Conservation (phyloP, 768 basidiomycete species). For the Pleurotus citrinopileatus region DNA sequence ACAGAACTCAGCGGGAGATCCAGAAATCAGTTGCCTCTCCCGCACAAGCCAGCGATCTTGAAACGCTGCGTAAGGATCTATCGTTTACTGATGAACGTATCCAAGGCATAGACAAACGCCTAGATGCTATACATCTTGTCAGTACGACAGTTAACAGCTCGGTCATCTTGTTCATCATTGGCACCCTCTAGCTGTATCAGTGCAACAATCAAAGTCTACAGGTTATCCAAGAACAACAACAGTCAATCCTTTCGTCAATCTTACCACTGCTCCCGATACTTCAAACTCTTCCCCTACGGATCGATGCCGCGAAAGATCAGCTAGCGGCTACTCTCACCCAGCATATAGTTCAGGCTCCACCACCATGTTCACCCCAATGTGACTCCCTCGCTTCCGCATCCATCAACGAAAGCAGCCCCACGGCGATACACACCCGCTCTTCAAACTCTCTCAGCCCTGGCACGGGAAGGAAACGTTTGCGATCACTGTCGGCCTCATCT, state of each 20-base stretch:
- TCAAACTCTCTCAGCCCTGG: neutral
- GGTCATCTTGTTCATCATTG: neutral
- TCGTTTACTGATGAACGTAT: conserved; percentile 29
- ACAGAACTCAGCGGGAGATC: conserved; percentile 59
- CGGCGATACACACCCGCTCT: neutral
- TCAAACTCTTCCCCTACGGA: conserved; percentile 56
- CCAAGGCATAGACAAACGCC: conserved; percentile 48
- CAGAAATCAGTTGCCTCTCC: conserved; percentile 57
- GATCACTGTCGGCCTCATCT: neutral
- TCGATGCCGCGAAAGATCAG: conserved; percentile 38
- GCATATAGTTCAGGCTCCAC: neutral
- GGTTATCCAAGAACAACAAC: conserved; percentile 61
- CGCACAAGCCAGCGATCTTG: conserved; percentile 42
- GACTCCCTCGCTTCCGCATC: neutral
- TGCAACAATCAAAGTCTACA: conserved; percentile 55
- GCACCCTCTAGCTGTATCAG: conserved; percentile 39
- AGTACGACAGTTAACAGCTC: neutral
- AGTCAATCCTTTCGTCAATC: conserved; percentile 49
- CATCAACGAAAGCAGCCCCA: neutral
- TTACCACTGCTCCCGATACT: conserved; percentile 59
- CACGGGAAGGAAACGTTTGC: conserved; percentile 1
- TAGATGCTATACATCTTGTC: conserved; percentile 57
- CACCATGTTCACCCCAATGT: neutral
- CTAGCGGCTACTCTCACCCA: conserved; percentile 27
- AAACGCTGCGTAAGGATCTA: conserved; percentile 38